A percentile compares a stretch with the other conserved stretches of the same genome.
Conservation (phyloP, 2,329 filamentous ascomycete genomes). For the Pseudogymnoascus sp. region DNA sequence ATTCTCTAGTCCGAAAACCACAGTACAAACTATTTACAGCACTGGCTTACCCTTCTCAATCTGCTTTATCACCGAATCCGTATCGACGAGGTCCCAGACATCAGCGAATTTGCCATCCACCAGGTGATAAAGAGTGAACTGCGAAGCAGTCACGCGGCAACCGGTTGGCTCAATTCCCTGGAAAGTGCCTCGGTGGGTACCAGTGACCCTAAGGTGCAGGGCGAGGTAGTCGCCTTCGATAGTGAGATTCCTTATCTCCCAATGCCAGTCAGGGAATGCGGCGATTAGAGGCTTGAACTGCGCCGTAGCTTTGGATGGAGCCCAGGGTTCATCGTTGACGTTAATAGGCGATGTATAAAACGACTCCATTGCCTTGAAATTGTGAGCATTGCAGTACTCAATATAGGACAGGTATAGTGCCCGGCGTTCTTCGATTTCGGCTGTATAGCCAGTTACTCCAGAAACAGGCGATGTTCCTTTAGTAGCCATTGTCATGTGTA, state of each 20-base stretch:
- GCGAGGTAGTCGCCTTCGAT: not conserved
- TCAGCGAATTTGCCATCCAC: not conserved
- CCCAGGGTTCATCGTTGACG: not conserved
- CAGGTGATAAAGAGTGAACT: not conserved
- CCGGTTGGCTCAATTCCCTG: not conserved
- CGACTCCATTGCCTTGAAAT: not conserved
- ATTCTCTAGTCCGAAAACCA: no score
- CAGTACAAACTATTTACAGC: not conserved
- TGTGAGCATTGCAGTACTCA: not conserved
- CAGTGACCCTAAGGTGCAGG: not conserved
- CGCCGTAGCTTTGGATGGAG: not conserved
- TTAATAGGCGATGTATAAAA: not conserved
- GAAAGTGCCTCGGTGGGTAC: not conserved
- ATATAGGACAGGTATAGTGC: not conserved
- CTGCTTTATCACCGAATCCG: not conserved
- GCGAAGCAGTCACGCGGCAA: not conserved
- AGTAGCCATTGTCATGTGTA: not conserved
- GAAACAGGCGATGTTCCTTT: not conserved
- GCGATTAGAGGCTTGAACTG: not conserved
- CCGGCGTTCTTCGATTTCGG: not conserved
- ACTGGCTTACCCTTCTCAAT: not conserved
- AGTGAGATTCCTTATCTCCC: not conserved
- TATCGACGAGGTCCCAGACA: not conserved
- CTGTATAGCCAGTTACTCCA: not conserved
- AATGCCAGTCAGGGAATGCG: not conserved